Base-by-base conservation (phyloP, 2,329 filamentous ascomycete genomes). In the Sporothrix protearum region DNA sequence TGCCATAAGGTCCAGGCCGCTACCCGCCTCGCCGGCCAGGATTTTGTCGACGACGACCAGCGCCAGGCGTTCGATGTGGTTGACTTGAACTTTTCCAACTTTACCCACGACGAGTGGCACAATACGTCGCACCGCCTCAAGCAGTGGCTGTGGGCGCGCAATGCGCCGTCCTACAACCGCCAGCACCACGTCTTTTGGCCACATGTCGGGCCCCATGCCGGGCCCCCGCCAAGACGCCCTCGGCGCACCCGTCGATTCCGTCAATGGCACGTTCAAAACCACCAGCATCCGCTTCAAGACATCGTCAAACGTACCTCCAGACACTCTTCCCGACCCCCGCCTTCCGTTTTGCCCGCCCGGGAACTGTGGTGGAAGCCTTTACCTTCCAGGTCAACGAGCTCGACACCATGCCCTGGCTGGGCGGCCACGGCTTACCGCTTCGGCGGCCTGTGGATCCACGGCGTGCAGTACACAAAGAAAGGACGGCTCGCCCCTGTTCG, bases 61-160 rank as follows among this genome's bases (percentile, higher is more conserved):
- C 22, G 51, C 22, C 2, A 33, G 5, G 30, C 28, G 3, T 59
- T 59, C 30, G n/a, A 59, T 19, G 55, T 59, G 0, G 8, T 36
- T 3, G 55, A 33, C 3, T 59, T 59, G 2, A 59, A 59, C 16
- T 9, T 59, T 6, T 59, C 33, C 28, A 59, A 59, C 28, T 59
- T 59, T 59, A n/a, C 55, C 16, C 30, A 59, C 55, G 55, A 59
- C 55, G 55, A 59, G 55, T 59, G 55, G 55, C 55, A 59, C 55
- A 59, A 59, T 28, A 59, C 55, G 5, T 19, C 55, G 14, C 55
- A 59, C 55, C 28, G 28, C 28, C 55, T 59, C 55, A n/a, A n/a
- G 14, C 28, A 59, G 55, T 59, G 55, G 55, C 30, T 59, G 30
- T 59, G 55, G 55, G 55, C 14, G 3, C 55, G 30, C 55, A 30